Base-by-base conservation (phyloP, 1,284 basidiomycete species). In the Cutaneotrichosporon curvatum region DNA sequence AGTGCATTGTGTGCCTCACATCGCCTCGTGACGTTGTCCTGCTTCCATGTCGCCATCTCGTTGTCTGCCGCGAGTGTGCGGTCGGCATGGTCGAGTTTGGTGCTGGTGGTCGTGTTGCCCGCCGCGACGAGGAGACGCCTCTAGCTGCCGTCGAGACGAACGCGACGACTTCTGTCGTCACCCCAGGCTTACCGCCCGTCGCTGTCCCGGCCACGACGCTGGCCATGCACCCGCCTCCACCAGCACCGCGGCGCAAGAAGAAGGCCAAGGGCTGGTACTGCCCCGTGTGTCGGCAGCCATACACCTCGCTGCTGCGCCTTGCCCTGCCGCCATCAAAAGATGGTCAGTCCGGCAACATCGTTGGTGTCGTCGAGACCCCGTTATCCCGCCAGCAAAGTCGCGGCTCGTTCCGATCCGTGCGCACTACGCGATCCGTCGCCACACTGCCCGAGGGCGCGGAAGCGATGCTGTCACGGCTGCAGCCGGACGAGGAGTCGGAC, bases 211-310 rank as follows among this genome's bases (percentile, higher is more conserved):
- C 20, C 50, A 46, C 3, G 52, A 48, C 9, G 43, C 65, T 68
- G 9, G 55, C 72, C 16, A 68, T 75, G n/a, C 37, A 51, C 16
- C 54, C 60, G 1, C 68, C 78, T 2, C 70, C n/a, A n/a, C n/a
- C 63, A 8, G 50, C 59, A 10, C 59, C 70, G 34, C 60, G 87
- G 47, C 76, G 88, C 63, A 90, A 88, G 76, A 78, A 87, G 58
- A 90, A 87, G 73, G 84, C 87, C 2, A 92, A 92, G 71, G 88
- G 88, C 14, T 92, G 88, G 88, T 88, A 86, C 78, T 92, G 88
- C 67, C 88, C 88, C 23, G 86, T 92, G 41, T 91, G 88, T 67
- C 79, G 88, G 59, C 88, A 91, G 76, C 87, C 87, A 2, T 92
- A 92, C 62, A 89, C 87, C 0, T 89, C 87, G 1, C 75, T 91